Conservation (phyloP, 495 filamentous ascomycete species). For the Tuber melanosporum region DNA sequence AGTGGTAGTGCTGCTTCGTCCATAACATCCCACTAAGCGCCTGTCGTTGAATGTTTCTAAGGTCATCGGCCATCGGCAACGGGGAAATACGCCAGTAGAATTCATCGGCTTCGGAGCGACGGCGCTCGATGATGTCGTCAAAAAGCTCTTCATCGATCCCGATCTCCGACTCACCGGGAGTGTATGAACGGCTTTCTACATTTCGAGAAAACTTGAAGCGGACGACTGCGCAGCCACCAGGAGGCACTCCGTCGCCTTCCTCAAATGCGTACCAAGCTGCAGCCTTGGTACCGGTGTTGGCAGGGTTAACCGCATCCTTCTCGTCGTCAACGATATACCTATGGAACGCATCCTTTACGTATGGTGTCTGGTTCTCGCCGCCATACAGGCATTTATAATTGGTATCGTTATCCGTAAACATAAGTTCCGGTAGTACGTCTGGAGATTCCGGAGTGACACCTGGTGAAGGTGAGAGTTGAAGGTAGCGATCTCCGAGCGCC, state of each 20-base stretch:
- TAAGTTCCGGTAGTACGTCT: conserved; percentile 71
- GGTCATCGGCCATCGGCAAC: conserved; percentile 86
- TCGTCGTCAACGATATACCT: conserved; percentile 75
- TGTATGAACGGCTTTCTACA: conserved; percentile 24
- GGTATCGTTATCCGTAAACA: conserved; percentile 95
- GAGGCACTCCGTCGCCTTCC: conserved; percentile 74
- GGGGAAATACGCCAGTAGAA: conserved; percentile 93
- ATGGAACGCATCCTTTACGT: conserved; percentile 95
- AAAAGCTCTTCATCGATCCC: conserved; percentile 80
- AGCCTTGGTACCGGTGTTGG: conserved; percentile 73
- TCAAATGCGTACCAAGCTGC: conserved; percentile 90
- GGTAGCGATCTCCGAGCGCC: conserved; percentile 72
- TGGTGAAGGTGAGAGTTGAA: conserved; percentile 82
- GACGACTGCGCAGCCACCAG: conserved; percentile 89
- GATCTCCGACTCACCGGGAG: conserved; percentile 13
- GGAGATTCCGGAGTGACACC: conserved; percentile 67
- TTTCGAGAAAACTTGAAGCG: conserved; percentile 73
- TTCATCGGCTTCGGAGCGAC: conserved; percentile 81
- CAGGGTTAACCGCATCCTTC: conserved; percentile 73
- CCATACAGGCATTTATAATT: conserved; percentile 72
- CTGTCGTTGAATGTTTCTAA: conserved; percentile 91
- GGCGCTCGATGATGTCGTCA: conserved; percentile 82
- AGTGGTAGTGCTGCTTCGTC: conserved; percentile 94
- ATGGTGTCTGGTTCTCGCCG: conserved; percentile 68
- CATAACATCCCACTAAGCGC: conserved; percentile 95